Evolutionary conservation across 441 rosid species (phyloP).

Genomic region (Adansonia rubrostipa): DNA sequence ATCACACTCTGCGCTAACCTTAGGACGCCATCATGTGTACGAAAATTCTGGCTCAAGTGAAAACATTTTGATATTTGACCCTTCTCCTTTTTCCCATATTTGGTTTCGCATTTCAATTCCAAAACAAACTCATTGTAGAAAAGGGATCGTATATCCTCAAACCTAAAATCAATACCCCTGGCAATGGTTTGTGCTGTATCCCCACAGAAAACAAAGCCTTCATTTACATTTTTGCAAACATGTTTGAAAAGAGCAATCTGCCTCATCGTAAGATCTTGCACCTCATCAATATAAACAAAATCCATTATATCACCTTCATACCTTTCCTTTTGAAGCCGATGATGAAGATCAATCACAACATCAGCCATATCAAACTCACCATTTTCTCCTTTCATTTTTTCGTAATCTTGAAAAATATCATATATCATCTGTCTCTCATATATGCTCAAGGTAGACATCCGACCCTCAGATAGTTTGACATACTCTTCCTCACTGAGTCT

Average conservation of each 20-base stretch:
- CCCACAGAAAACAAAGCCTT: conserved; percentile 60
- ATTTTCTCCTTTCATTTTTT: conserved; percentile 48
- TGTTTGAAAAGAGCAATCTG: conserved; percentile 58
- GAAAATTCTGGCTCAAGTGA: conserved; percentile 59
- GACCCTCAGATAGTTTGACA: conserved; percentile 39
- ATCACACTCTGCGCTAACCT: conserved; percentile 57
- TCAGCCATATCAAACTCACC: conserved; percentile 62
- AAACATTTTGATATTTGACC: conserved; percentile 48
- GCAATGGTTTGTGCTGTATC: conserved; percentile 60
- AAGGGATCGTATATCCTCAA: conserved; percentile 38
- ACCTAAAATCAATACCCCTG: conserved; percentile 41
- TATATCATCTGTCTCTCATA: conserved; percentile 42
- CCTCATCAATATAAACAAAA: conserved; percentile 66
- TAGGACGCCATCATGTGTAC: conserved; percentile 61
- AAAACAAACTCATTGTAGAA: conserved; percentile 50
- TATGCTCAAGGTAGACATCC: conserved; percentile 40
- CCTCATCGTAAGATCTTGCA: conserved; percentile 68
- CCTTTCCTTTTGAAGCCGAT: conserved; percentile 34
- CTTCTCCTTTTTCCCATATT: conserved; percentile 35
- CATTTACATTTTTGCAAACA: conserved; percentile 44
- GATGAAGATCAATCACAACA: conserved; percentile 59
- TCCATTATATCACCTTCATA: conserved; percentile 42
- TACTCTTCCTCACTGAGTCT: conserved; percentile 42
- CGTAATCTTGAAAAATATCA: conserved; percentile 47
- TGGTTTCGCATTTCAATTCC: conserved; percentile 27